These are phyloP conservation scores for Salicornia ramosissima DNA, from an alignment of 148 eudicot species.

Conservation along the genomic window DNA sequence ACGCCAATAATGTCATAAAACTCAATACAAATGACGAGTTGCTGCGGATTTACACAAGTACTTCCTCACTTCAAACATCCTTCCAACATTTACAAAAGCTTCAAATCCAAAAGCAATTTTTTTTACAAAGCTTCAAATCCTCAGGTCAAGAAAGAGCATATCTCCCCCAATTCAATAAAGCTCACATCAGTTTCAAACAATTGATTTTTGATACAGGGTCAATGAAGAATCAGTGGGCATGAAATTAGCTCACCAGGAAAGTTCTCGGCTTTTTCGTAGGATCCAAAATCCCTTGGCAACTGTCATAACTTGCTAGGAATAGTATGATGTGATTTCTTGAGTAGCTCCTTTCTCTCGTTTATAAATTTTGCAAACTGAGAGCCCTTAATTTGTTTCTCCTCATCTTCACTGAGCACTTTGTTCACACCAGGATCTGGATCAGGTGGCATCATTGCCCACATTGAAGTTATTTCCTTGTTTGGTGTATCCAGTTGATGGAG, in stretches of 20 bases:
- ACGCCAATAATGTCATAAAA: too few relatives aligned
- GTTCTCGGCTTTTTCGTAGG: not conserved
- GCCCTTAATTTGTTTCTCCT: conserved; percentile 52
- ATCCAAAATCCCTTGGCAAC: not conserved
- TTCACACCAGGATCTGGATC: conserved; percentile 50
- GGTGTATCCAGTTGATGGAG: conserved; percentile 72
- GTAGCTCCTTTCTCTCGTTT: conserved; percentile 47
- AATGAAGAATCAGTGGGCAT: not conserved
- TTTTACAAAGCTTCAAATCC: not conserved
- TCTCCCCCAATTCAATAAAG: not conserved
- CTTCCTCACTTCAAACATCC: not conserved
- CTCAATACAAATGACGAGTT: not conserved
- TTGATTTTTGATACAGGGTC: not conserved
- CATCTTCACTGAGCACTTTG: conserved; percentile 25
- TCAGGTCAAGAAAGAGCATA: not conserved
- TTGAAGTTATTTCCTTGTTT: conserved; percentile 54
- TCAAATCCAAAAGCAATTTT: not conserved
- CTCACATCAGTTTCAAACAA: not conserved
- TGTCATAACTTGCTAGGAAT: conserved; percentile 72
- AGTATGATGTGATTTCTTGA: conserved; percentile 35
- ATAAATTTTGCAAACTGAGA: conserved; percentile 83
- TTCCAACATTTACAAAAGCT: not conserved
- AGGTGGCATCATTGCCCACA: conserved; percentile 88
- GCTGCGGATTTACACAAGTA: not conserved
- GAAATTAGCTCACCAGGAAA: not conserved